phyloP scores from a whole-genome alignment of 192 early-diverging fungal genomes.

The Coemansia sp. region DNA sequence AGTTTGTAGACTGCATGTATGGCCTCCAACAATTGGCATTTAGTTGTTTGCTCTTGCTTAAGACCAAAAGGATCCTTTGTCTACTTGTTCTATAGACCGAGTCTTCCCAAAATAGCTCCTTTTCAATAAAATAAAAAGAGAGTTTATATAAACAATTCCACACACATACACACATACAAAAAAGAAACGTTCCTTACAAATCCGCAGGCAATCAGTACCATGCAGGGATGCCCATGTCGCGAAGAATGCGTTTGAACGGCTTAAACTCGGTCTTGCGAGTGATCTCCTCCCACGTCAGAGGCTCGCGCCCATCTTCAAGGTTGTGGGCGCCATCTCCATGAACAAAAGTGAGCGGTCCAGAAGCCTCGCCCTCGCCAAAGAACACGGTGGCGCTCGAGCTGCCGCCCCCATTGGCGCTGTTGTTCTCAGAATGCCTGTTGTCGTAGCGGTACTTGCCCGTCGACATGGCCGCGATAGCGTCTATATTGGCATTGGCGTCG shows the following conservation, averaged over 20 bases:
- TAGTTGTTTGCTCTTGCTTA: too few species aligned
- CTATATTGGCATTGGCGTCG: neutral
- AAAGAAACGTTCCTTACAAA: too few species aligned
- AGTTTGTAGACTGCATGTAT: too few species aligned
- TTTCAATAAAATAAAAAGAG: too few species aligned
- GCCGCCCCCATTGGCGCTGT: slow-evolving; percentile 1
- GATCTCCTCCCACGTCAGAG: slow-evolving; percentile 44
- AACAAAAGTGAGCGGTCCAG: neutral
- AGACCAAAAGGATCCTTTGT: too few species aligned
- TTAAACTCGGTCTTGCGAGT: slow-evolving; percentile 36
- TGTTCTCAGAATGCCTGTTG: neutral
- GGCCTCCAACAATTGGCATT: too few species aligned
- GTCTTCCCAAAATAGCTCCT: too few species aligned
- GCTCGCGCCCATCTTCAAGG: slow-evolving; percentile 25
- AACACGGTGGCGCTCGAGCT: slow-evolving; percentile 24
- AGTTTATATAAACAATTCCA: too few species aligned
- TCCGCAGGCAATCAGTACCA: slow-evolving; percentile 51
- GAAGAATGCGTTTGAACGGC: slow-evolving; percentile 48
- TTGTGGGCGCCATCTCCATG: slow-evolving; percentile 10
- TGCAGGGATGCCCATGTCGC: slow-evolving; percentile 49
- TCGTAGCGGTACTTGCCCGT: slow-evolving; percentile 6
- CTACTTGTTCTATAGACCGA: too few species aligned
- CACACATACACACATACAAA: too few species aligned
- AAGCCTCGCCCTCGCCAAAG: neutral
- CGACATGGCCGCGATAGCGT: neutral